Evolutionary conservation across 345 rosid species (phyloP).

Genomic region (Euphorbia lathyris): DNA sequence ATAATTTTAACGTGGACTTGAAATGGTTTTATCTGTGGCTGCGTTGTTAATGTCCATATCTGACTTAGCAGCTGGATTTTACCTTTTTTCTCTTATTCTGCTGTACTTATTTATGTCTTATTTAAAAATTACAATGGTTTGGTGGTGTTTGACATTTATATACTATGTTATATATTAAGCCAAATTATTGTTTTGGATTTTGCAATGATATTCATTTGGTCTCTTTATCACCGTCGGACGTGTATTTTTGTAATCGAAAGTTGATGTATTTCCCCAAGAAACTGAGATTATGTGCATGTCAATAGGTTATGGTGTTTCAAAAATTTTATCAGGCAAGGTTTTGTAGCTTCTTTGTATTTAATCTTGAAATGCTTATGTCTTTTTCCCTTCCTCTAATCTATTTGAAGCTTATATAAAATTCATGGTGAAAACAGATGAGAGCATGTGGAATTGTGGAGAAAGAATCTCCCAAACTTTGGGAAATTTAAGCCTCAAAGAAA

Average conservation of each 20-base stretch:
- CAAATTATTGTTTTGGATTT: not conserved
- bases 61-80: not conserved
- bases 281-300: not conserved
- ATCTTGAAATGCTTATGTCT: not conserved
- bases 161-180: not conserved
- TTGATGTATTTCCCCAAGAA: not conserved
- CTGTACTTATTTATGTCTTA: not conserved
- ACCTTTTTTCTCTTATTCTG: not conserved
- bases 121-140: not conserved
- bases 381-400: not conserved
- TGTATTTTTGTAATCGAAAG: not conserved
- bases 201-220: not conserved
- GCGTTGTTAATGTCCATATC: slow-evolving; percentile 2
- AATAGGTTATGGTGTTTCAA: not conserved
- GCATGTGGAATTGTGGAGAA: not conserved
- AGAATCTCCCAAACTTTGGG: not conserved
- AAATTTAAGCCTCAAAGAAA: not conserved
- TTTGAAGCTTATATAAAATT: slow-evolving; percentile 1
- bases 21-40: not conserved
- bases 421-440: not conserved
- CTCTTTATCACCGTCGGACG: not conserved
- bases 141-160: not conserved
- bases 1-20: not conserved
- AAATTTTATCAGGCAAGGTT: not conserved
- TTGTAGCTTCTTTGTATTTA: not conserved